Evolutionary conservation across 768 basidiomycete genomes (phyloP).

Genomic region (Polyporus arcularius): DNA sequence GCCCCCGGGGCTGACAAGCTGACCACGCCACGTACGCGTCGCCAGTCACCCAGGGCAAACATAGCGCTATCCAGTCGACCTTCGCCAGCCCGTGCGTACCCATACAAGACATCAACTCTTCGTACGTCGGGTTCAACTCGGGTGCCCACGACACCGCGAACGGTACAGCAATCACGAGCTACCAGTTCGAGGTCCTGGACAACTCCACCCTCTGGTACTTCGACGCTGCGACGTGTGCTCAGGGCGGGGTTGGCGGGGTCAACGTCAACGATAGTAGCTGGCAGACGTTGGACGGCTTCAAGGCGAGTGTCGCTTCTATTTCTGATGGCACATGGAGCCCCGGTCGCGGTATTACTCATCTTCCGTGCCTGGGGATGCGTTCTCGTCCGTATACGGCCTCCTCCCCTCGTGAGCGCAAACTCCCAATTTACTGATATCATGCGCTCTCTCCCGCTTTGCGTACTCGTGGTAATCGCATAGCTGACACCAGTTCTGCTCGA

Average conservation of each 20-base stretch:
- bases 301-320: constrained; percentile 15
- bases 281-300: constrained; percentile 41
- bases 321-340: too few relatives aligned
- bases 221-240: constrained; percentile 52
- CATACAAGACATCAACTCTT: constrained; percentile 43
- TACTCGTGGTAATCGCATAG: not conserved
- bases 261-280: constrained; percentile 47
- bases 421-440: too few relatives aligned
- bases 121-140: constrained; percentile 60
- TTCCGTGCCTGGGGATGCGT: too few relatives aligned
- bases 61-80: constrained; percentile 55
- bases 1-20: too few relatives aligned
- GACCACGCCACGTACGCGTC: too few relatives aligned
- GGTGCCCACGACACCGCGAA: constrained; percentile 50
- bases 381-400: too few relatives aligned
- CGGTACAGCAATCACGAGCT: constrained; percentile 42
- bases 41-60: constrained; percentile 50
- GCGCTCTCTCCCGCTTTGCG: not conserved
- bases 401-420: too few relatives aligned
- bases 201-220: constrained; percentile 59
- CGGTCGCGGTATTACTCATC: too few relatives aligned
- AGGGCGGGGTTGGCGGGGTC: constrained; percentile 62
- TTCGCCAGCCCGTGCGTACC: constrained; percentile 55
- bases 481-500: not conserved
- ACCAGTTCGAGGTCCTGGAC: constrained; percentile 44